These are phyloP conservation scores for Aeminium ludgeri DNA, from an alignment of 495 filamentous ascomycete species.

Conservation along the genomic window DNA sequence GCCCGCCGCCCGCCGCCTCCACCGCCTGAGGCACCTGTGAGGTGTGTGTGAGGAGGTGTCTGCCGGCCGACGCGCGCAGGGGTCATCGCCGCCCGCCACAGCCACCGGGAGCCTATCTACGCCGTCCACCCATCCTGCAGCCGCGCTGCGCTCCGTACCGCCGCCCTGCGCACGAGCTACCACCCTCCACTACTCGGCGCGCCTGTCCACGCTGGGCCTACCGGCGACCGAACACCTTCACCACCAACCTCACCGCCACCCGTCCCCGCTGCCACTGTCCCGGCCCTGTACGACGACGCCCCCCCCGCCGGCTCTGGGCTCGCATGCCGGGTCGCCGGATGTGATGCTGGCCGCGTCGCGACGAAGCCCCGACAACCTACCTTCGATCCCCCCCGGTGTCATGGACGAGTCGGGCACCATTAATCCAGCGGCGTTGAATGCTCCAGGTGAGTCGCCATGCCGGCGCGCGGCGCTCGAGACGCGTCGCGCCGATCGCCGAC, in stretches of 20 bases:
- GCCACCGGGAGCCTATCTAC: neutral
- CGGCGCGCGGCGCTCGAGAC: neutral
- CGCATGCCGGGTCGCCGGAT: constrained; percentile 9
- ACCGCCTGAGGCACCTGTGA: too few relatives aligned
- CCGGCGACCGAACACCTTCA: constrained; percentile 8
- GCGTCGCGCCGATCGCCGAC: neutral
- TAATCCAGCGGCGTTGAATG: constrained; percentile 58
- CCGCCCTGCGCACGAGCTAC: too few relatives aligned
- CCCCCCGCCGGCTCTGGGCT: constrained; percentile 1
- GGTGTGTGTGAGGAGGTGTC: too few relatives aligned
- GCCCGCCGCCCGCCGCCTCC: too few relatives aligned
- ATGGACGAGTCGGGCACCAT: constrained; percentile 64
- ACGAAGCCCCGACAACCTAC: constrained; percentile 9
- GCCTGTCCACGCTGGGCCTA: too few relatives aligned
- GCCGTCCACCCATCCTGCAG: neutral
- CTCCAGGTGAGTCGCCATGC: constrained; percentile 33
- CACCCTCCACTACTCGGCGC: too few relatives aligned
- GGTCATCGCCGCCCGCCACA: too few relatives aligned
- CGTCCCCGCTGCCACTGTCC: constrained; percentile 3
- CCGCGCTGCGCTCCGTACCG: constrained; percentile 3
- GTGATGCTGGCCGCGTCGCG: constrained; percentile 19
- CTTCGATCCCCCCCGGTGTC: constrained; percentile 26
- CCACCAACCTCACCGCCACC: constrained; percentile 11
- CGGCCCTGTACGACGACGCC: constrained; percentile 7
- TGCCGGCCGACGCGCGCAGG: too few relatives aligned